Conservation (phyloP, 192 early-diverging fungal genomes). For the Linnemannia hyalina region DNA sequence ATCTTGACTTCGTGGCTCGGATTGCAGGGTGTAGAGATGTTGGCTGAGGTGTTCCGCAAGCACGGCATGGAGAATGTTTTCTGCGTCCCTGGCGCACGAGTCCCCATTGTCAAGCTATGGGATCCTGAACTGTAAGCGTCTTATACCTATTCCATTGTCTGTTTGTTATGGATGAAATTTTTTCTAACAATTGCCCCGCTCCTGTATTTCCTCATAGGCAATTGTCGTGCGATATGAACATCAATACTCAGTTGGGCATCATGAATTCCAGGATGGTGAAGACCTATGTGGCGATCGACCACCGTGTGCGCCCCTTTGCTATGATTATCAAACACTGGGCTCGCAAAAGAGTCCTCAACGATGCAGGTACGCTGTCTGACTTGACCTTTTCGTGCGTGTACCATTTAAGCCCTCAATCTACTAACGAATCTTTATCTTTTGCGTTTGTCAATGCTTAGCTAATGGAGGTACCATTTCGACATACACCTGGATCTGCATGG, state of each 20-base stretch:
- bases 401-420: neutral
- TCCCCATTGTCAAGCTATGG: slow-evolving; percentile 93
- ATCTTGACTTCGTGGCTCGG: slow-evolving; percentile 89
- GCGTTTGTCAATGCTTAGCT: slow-evolving; percentile 58
- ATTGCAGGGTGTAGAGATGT: slow-evolving; percentile 77
- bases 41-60: slow-evolving; percentile 81
- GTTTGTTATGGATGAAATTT: neutral
- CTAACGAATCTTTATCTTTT: neutral
- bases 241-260: slow-evolving; percentile 93
- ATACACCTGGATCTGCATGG: slow-evolving; percentile 96
- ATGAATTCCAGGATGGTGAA: slow-evolving; percentile 92
- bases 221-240: slow-evolving; percentile 92
- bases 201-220: slow-evolving; percentile 55
- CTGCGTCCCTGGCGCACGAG: slow-evolving; percentile 88
- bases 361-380: slow-evolving; percentile 72
- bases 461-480: slow-evolving; percentile 94
- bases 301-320: slow-evolving; percentile 88
- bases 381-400: neutral
- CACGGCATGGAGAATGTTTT: slow-evolving; percentile 85
- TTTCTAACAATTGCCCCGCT: neutral
- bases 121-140: slow-evolving; percentile 86
- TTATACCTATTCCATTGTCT: neutral
- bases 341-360: slow-evolving; percentile 85
- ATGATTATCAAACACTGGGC: slow-evolving; percentile 98
- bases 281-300: slow-evolving; percentile 90